These are phyloP conservation scores for Lachancea thermotolerans DNA, from an alignment of 805 yeast genomes.

Conservation along the genomic window DNA sequence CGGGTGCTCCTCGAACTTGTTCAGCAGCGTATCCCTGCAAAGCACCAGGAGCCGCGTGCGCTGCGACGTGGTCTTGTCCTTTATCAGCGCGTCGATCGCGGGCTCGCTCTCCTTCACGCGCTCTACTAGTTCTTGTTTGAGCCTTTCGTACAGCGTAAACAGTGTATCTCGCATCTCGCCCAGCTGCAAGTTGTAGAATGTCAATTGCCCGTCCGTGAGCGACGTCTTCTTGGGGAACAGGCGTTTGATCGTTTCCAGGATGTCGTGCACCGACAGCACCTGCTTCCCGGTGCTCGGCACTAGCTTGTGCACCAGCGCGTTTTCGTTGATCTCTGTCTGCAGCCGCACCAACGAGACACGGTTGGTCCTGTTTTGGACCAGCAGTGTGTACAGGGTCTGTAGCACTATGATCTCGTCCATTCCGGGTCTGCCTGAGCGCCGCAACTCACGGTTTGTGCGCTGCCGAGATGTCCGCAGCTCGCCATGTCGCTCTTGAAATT, in stretches of 20 bases:
- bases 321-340: constrained; percentile 30
- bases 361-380: constrained; percentile 16
- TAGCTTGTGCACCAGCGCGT: constrained; percentile 21
- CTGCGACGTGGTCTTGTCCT: constrained; percentile 8
- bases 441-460: too few relatives aligned
- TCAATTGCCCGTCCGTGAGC: constrained; percentile 29
- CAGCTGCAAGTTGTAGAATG: constrained; percentile 27
- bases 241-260: constrained; percentile 23
- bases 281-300: constrained; percentile 15
- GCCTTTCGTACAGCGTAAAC: constrained; percentile 12
- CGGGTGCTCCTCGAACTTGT: constrained; percentile 25
- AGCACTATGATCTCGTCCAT: constrained; percentile 28
- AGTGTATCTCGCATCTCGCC: constrained; percentile 16
- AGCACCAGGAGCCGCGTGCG: constrained; percentile 20
- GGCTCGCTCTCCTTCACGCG: constrained; percentile 9
- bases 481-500: too few relatives aligned
- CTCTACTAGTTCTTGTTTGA: neutral
- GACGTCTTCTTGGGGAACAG: constrained; percentile 29
- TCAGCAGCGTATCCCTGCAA: constrained; percentile 29
- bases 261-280: constrained; percentile 29
- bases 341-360: constrained; percentile 28
- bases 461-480: too few relatives aligned
- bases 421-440: constrained; percentile 3
- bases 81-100: constrained; percentile 6
- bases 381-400: constrained; percentile 24